A percentile compares a stretch with the other conserved stretches of the same genome.
These are phyloP conservation scores for Lachancea lanzarotensis DNA, from an alignment of 805 yeast genomes.

Conservation along the genomic window DNA sequence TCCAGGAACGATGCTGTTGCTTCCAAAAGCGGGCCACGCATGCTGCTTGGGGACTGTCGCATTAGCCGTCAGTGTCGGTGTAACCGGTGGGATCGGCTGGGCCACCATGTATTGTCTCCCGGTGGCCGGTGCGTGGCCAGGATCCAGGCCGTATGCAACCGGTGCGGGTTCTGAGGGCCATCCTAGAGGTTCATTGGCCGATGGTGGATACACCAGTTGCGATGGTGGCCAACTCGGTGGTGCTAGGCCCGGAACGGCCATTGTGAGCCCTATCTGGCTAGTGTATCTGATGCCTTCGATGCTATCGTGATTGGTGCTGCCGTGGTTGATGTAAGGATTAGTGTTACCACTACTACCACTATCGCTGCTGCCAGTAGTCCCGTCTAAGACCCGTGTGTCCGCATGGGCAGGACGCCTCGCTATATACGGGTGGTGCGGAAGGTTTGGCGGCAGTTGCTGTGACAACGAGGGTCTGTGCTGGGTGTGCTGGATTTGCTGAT, in stretches of 20 bases:
- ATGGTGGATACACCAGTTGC: background rate
- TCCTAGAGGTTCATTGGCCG: background rate
- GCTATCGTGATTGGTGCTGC: too few relatives aligned
- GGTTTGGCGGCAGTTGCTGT: too few relatives aligned
- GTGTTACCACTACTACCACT: background rate
- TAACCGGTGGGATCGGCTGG: background rate
- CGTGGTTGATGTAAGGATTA: too few relatives aligned
- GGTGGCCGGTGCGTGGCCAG: background rate
- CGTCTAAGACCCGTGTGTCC: too few relatives aligned
- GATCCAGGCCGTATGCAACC: background rate
- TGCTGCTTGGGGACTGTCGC: background rate
- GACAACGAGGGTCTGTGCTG: too few relatives aligned
- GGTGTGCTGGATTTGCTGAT: too few relatives aligned
- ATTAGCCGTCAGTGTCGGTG: background rate
- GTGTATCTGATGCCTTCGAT: too few relatives aligned
- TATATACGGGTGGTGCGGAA: too few relatives aligned
- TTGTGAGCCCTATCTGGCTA: background rate
- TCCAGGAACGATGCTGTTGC: background rate
- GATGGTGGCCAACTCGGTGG: background rate
- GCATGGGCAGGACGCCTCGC: too few relatives aligned
- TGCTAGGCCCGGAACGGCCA: background rate
- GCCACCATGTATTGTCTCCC: conserved; percentile 1
- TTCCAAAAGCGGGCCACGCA: background rate
- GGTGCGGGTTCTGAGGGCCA: background rate
- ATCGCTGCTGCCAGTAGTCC: background rate